Base-by-base conservation (phyloP, 345 rosid genomes). In the Euphorbia tirucalli region DNA sequence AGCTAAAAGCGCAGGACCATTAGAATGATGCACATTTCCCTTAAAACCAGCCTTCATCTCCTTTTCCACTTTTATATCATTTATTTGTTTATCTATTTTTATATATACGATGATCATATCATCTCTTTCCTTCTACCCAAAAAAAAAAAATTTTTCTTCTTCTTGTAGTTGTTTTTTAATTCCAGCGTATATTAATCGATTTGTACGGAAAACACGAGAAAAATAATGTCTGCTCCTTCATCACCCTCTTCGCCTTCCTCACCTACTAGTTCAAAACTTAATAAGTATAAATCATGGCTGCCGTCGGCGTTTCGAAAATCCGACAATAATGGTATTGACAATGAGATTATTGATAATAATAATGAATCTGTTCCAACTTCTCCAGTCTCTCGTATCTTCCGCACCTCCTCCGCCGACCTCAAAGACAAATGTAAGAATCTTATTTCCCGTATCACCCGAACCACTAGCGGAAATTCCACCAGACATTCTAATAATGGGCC, bases 231-330 rank as follows among this genome's bases (percentile, higher is more conserved):
- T 3, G 18, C 54, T n/a, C 57, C 57, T 7, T n/a, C 57, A 1
- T 52, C 57, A 1, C 71, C 82, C 2, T 9, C 77, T 11, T n/a
- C 71, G 3, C 71, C 71, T 1, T 41, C 68, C 1, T 55, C 75
- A 58, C 82, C 79, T 25, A 80, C 79, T 25, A 80, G 61, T 66
- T 72, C 81, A 1, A 83, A 77, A 49, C 11, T 4, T 16, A 15
- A 19, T 25, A 64, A 41, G 43, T 66, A 71, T 61, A 70, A 79
- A 16, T 74, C 78, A 18, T 65, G 72, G 32, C 57, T 77, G 3
- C 78, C 78, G 3, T 81, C 71, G 10, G 65, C 77, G 50, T 72
- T 79, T 25, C 75, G 15, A 6, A 69, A 68, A 43, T 52, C 63
- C 44, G 14, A 11, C 22, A 4, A 4, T 64, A 16, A 35, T 32